Evolutionary conservation across 2,329 filamentous ascomycete species (phyloP), one percentile per base, ranked within the genome.

Genomic region (Ceratocystis diversiconidia): DNA sequence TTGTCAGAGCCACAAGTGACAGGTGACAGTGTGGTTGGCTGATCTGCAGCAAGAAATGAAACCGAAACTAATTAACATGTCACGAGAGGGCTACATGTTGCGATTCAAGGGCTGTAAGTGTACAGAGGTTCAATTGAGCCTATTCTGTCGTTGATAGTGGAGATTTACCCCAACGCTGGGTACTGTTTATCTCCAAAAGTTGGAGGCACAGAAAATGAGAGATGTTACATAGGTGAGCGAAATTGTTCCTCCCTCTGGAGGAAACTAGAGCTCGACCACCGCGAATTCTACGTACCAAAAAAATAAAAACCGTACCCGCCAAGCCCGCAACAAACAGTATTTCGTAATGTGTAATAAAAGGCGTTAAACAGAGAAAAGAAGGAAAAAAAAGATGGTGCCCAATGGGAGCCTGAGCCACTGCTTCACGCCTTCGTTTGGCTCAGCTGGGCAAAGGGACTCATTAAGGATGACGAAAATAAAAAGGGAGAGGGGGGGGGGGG

Each of bases 81-180:
- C 52, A 57, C 52, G 22, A 57, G 52, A 12, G 52, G 28, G 28
- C 25, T 22, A 46, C 15, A n/a, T 15, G 10, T 61, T 15, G 25
- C 28, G 8, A n/a, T 25, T 10, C n/a, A 17, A 62, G 7, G 25
- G 22, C 7, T 32, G 10, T n/a, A 57, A n/a, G 28, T 57, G 52
- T 57, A 57, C 52, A 57, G 52, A 57, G 52, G 52, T 57, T 57
- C 52, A 32, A 57, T 57, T 57, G 52, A 57, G 52, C 52, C 52
- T 57, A 57, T 57, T 57, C 52, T 57, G 48, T 50, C 48, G 48
- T 50, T 50, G 48, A 19, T 50, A 50, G 48, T 50, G 48, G 48
- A 50, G 48, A 25, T 10, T 50, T 10, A 57, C 52, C 52, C 52
- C 52, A 57, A 57, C 22, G 22, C 12, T 57, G 25, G 28, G 28